Conservation (phyloP, 2,329 filamentous ascomycete species). For the Capronia epimyces region DNA sequence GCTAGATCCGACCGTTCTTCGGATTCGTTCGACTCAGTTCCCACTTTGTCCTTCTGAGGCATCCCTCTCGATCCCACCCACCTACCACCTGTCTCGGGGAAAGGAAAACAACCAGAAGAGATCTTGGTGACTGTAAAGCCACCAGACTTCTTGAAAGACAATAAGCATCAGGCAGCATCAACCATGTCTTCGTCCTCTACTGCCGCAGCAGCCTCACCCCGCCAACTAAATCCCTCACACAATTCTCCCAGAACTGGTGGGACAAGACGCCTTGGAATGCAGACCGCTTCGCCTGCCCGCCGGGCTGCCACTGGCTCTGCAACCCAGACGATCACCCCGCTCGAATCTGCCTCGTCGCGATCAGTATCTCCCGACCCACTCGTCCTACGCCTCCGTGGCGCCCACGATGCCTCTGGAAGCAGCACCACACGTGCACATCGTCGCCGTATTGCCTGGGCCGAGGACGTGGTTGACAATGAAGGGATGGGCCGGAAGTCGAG, state of each 20-base stretch:
- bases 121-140: not conserved
- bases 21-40: too few relatives aligned
- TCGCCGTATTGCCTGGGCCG: constrained; percentile 81
- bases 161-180: not conserved
- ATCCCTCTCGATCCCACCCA: not conserved
- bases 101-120: not conserved
- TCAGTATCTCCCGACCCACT: constrained; percentile 23
- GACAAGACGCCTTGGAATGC: constrained; percentile 6
- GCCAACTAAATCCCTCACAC: not conserved
- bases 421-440: constrained; percentile 15
- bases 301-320: constrained; percentile 20
- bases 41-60: too few relatives aligned
- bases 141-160: not conserved
- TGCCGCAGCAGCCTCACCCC: not conserved
- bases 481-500: constrained; percentile 88
- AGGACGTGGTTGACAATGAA: constrained; percentile 92
- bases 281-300: constrained; percentile 5
- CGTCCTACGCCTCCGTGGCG: constrained; percentile 29
- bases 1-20: too few relatives aligned
- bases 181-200: not conserved
- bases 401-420: constrained; percentile 15
- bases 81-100: too few relatives aligned
- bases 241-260: not conserved
- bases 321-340: constrained; percentile 31
- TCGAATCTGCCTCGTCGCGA: constrained; percentile 23